Base-by-base conservation (phyloP, 164 flowering plant species). In the Vitis rotundifolia region DNA sequence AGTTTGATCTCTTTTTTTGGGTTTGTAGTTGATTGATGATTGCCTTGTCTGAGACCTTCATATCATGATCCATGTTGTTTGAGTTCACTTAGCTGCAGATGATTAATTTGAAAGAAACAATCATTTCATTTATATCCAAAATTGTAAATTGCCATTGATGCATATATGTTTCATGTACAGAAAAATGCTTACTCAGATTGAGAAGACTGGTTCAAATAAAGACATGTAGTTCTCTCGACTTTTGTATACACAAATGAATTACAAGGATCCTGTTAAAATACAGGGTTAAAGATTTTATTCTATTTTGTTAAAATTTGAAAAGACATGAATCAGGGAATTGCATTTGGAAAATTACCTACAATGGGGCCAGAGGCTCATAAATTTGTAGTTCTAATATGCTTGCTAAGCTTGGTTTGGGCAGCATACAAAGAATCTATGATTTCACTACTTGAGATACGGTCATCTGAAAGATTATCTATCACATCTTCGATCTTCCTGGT, bases 381-480 rank as follows among this genome's bases (percentile, higher is more conserved):
- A 18, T 67, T 67, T 37, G 48, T 58, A 31, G 72, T 55, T 71
- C 74, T 57, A 49, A 50, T 59, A 65, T 71, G 69, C 61, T 53
- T 56, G 59, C n/a, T 16, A 70, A 56, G 67, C 64, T 53, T 49
- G 52, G 65, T 78, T 63, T 64, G 37, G 26, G 49, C 75, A 50
- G 59, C 47, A 68, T 60, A 81, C 55, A 81, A 59, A 28, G 79
- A 55, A 63, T 81, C 81, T 47, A 76, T 54, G 18, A 80, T 64
- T 31, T 79, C 75, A 53, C 68, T 70, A 61, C 64, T 16, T 0
- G 79, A 65, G 14, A 71, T 63, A 37, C 55, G 64, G 49, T n/a
- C 31, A 51, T 48, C 29, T n/a, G 63, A 47, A 18, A 49, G 59
- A 63, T 68, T 75, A 52, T 54, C n/a, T 3, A 12, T 61, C 28